phyloP scores from a whole-genome alignment of 768 basidiomycete genomes.

The Rhodocollybia butyracea region DNA sequence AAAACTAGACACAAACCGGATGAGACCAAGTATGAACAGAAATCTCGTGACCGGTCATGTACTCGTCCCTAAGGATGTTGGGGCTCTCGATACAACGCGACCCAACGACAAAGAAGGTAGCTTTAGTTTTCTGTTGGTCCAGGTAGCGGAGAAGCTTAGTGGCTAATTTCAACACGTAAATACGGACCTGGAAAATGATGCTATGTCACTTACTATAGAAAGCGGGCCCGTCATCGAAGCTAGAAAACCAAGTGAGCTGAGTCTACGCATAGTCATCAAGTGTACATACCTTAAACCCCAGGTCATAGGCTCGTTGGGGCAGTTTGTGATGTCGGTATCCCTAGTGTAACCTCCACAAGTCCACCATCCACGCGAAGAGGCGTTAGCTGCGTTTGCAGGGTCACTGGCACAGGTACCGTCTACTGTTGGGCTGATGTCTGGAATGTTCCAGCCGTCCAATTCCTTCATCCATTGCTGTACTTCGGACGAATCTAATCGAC shows the following conservation, averaged over 20 bases:
- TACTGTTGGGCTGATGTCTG: conserved; percentile 54
- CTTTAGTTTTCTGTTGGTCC: conserved; percentile 51
- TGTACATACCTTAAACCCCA: conserved; percentile 66
- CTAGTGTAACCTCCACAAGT: conserved; percentile 77
- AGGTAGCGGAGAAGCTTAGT: conserved; percentile 69
- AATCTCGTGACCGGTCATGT: conserved; percentile 78
- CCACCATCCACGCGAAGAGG: conserved; percentile 82
- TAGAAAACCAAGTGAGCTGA: conserved; percentile 19
- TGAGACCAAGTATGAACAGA: conserved; percentile 93
- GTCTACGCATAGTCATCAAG: neutral
- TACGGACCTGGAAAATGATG: conserved; percentile 34
- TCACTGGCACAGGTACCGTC: conserved; percentile 71
- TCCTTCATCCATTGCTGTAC: conserved; percentile 78
- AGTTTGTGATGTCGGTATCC: conserved; percentile 58
- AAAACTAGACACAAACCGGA: conserved; percentile 36
- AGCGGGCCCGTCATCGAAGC: conserved; percentile 87
- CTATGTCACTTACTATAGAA: conserved; percentile 58
- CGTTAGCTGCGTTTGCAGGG: conserved; percentile 50
- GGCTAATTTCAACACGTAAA: conserved; percentile 32
- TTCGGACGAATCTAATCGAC: conserved; percentile 45
- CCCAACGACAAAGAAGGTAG: conserved; percentile 92
- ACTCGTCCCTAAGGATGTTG: conserved; percentile 70
- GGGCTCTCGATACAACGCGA: conserved; percentile 82
- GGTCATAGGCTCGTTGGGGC: conserved; percentile 56
- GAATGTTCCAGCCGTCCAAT: conserved; percentile 67